Percentiles rank a stretch among this genome's conserved stretches.
Evolutionary conservation across 306 rosid species (phyloP).

Genomic region (Acacia acuminata): DNA sequence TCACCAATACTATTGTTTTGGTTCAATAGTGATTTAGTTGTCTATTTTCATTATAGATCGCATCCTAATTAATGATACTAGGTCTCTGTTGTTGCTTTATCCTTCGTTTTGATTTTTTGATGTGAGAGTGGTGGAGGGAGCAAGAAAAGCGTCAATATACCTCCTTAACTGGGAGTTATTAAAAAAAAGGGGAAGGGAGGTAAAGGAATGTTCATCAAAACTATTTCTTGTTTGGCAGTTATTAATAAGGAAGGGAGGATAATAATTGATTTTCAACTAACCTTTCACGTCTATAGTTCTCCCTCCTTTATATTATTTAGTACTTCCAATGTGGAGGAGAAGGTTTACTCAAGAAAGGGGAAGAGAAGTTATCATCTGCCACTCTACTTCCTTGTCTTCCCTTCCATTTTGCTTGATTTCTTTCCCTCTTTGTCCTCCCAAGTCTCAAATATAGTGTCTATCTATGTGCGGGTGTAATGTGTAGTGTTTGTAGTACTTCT

Average conservation of each 20-base stretch:
- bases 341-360: background rate
- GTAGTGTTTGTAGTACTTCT: background rate
- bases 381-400: background rate
- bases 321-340: background rate
- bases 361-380: background rate
- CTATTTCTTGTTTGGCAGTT: background rate
- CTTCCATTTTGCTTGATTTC: background rate
- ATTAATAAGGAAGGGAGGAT: background rate
- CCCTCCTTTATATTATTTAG: background rate
- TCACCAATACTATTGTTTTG: conserved; percentile 21
- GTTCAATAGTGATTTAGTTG: background rate
- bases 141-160: background rate
- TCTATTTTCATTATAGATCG: background rate
- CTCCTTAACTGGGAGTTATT: background rate
- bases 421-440: background rate
- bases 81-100: conserved; percentile 15
- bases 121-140: background rate
- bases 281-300: background rate
- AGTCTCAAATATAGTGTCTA: background rate
- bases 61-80: background rate
- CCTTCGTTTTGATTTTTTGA: background rate
- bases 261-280: background rate
- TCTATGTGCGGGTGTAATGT: background rate
- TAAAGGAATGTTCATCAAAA: background rate
- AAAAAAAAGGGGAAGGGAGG: background rate